These are phyloP conservation scores for Schwanniomyces pseudopolymorphus DNA, from an alignment of 805 yeast genomes.

Conservation along the genomic window DNA sequence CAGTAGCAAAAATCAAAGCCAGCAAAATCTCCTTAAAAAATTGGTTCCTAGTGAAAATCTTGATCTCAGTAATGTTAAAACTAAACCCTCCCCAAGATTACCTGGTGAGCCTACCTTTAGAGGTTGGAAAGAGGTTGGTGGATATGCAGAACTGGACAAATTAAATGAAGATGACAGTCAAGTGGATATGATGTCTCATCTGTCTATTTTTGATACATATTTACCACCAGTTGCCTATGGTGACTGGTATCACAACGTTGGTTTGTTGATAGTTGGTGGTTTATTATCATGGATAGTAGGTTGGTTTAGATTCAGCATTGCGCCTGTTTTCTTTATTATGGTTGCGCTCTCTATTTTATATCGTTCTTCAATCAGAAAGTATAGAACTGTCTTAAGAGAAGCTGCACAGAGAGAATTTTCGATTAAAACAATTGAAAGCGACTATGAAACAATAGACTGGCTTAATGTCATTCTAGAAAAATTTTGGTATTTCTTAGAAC, in stretches of 20 bases:
- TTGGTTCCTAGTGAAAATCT: conserved; percentile 38
- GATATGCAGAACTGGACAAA: conserved; percentile 71
- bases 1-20: conserved; percentile 9
- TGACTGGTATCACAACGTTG: conserved; percentile 96
- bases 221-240: conserved; percentile 80
- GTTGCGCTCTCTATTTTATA: conserved; percentile 65
- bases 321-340: conserved; percentile 76
- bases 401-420: conserved; percentile 85
- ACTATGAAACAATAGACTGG: conserved; percentile 96
- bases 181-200: conserved; percentile 64
- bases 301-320: conserved; percentile 69
- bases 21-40: conserved; percentile 2
- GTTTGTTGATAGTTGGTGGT: conserved; percentile 63
- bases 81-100: conserved; percentile 45
- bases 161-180: conserved; percentile 69
- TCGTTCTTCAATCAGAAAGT: conserved; percentile 78
- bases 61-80: conserved; percentile 29
- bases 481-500: conserved; percentile 91
- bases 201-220: conserved; percentile 73
- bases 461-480: conserved; percentile 82
- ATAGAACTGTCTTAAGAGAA: conserved; percentile 73
- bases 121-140: conserved; percentile 95
- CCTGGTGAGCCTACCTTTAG: conserved; percentile 67
- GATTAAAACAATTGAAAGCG: conserved; percentile 77
- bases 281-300: conserved; percentile 79